Conservation (phyloP, 2,329 filamentous ascomycete species). For the Pseudogymnoascus sp. region DNA sequence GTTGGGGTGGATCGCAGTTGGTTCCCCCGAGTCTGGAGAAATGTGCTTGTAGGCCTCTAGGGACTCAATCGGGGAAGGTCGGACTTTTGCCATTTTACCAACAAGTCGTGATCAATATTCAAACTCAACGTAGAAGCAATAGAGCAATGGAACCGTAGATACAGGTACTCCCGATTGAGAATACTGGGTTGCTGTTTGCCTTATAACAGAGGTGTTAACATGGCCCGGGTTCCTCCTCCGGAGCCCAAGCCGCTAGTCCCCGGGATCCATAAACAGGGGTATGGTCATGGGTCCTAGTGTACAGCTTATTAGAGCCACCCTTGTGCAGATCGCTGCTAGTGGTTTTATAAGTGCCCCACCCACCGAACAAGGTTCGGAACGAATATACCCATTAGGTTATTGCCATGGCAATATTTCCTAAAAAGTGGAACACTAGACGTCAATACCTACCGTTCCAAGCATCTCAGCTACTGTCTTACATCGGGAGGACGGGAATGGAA, state of each 20-base stretch:
- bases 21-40: conserved; percentile 18
- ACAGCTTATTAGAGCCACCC: background rate
- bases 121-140: background rate
- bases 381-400: background rate
- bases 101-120: background rate
- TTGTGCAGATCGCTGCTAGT: background rate
- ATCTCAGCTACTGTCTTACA: background rate
- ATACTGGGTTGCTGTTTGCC: background rate
- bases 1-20: conserved; percentile 17
- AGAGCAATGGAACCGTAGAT: background rate
- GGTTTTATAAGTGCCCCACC: background rate
- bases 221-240: too few relatives aligned
- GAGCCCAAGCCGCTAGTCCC: background rate
- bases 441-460: background rate
- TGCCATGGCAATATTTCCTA: background rate
- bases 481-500: background rate
- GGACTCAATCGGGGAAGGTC: conserved; percentile 13
- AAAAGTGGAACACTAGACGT: background rate
- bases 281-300: background rate
- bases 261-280: background rate
- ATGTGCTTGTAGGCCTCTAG: conserved; percentile 22
- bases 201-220: background rate
- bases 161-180: background rate
- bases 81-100: conserved; percentile 15
- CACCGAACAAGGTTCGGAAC: background rate